Percentiles rank a stretch among this genome's conserved stretches.
Conservation (phyloP, 2,329 filamentous ascomycete genomes). For the Penicillium oxalicum region DNA sequence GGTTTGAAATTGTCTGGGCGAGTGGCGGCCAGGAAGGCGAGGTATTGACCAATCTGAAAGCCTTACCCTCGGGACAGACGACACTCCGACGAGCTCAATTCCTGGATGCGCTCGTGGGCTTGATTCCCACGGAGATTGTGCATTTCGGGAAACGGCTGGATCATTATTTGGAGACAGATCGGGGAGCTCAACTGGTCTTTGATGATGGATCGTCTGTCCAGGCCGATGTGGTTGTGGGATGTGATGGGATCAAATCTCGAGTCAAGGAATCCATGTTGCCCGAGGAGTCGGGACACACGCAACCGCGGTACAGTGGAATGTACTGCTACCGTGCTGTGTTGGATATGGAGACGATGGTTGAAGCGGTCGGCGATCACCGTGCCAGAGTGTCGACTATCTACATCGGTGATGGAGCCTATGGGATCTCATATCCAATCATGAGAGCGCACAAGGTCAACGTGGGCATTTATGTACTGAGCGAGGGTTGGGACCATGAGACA, state of each 20-base stretch:
- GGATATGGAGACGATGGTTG: conserved; percentile 30
- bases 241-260: conserved; percentile 32
- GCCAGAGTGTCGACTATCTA: conserved; percentile 29
- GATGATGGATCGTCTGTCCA: conserved; percentile 25
- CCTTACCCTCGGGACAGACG: conserved; percentile 27
- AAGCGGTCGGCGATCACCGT: conserved; percentile 28
- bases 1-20: conserved; percentile 31
- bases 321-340: conserved; percentile 32
- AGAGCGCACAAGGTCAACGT: conserved; percentile 30
- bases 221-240: conserved; percentile 32
- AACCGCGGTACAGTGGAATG: conserved; percentile 29
- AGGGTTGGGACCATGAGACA: conserved; percentile 25
- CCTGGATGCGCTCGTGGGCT: conserved; percentile 27
- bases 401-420: conserved; percentile 27
- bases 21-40: conserved; percentile 18
- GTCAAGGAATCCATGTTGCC: conserved; percentile 26
- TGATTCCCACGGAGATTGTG: conserved; percentile 25
- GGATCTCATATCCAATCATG: conserved; percentile 32
- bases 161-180: conserved; percentile 9
- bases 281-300: conserved; percentile 10
- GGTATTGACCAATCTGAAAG: conserved; percentile 27
- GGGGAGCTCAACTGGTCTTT: conserved; percentile 22
- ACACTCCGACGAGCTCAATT: conserved; percentile 31
- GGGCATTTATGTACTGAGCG: conserved; percentile 24
- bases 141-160: conserved; percentile 32